A percentile compares a stretch with the other conserved stretches of the same genome.
phyloP scores from a whole-genome alignment of 768 basidiomycete genomes.

The Lentinula aciculospora region DNA sequence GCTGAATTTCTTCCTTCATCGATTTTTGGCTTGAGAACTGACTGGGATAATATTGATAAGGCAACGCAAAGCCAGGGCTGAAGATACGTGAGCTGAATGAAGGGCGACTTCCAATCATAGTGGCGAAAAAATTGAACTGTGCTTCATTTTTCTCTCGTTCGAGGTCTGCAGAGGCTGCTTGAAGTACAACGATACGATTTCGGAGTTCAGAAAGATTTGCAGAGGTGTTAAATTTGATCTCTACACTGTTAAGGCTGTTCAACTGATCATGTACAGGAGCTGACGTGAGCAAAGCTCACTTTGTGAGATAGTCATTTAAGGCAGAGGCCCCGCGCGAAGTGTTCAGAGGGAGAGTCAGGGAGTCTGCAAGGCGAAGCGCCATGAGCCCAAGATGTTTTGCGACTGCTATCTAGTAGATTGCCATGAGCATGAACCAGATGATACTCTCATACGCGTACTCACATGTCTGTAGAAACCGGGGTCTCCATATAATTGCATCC shows the following conservation, averaged over 20 bases:
- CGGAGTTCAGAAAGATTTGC: conserved; percentile 37
- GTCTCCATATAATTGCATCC: conserved; percentile 74
- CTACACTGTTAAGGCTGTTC: background rate
- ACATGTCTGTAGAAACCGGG: conserved; percentile 72
- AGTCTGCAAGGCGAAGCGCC: conserved; percentile 44
- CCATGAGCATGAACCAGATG: background rate
- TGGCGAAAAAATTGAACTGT: conserved; percentile 39
- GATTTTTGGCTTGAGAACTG: background rate
- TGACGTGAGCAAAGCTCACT: conserved; percentile 2
- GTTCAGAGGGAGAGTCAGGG: conserved; percentile 61
- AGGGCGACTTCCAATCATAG: conserved; percentile 36
- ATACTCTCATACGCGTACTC: conserved; percentile 15
- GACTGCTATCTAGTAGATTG: conserved; percentile 36
- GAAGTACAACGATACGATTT: conserved; percentile 40
- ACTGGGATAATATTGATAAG: background rate
- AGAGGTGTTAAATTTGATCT: conserved; percentile 11
- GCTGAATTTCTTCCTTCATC: conserved; percentile 32
- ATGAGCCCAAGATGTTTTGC: conserved; percentile 55
- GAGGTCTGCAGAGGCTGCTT: conserved; percentile 44
- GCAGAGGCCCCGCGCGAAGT: conserved; percentile 61
- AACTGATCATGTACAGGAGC: background rate
- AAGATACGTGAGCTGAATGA: conserved; percentile 11
- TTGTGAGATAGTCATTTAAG: conserved; percentile 12
- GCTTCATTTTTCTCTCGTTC: conserved; percentile 57
- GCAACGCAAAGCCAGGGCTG: background rate